These are phyloP conservation scores for Endoconidiophora laricicola DNA, from an alignment of 2,329 filamentous ascomycete species.

Conservation along the genomic window DNA sequence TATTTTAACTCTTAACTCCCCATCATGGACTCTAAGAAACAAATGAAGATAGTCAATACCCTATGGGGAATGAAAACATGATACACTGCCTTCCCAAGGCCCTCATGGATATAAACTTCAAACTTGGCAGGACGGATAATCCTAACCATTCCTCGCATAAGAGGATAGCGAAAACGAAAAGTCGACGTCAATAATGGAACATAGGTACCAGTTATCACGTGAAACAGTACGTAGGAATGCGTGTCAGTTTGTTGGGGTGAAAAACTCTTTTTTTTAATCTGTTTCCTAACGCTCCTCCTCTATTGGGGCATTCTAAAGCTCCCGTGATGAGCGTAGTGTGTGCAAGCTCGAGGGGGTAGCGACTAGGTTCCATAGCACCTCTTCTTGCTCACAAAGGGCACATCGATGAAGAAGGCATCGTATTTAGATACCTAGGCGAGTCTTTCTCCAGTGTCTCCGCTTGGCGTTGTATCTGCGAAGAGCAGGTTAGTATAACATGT, in stretches of 20 bases:
- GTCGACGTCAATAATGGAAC: background rate
- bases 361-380: constrained; percentile 7
- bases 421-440: constrained; percentile 88
- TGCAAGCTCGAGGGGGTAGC: constrained; percentile 9
- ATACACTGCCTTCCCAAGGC: background rate
- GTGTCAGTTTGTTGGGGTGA: background rate
- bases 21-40: constrained; percentile 6
- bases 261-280: constrained; percentile 9
- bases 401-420: constrained; percentile 11
- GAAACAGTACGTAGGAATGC: constrained; percentile 1
- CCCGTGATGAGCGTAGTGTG: constrained; percentile 7
- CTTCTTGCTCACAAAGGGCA: constrained; percentile 12
- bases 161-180: background rate
- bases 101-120: too few species aligned
- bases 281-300: constrained; percentile 7
- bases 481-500: constrained; percentile 4
- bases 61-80: background rate
- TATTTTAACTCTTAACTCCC: constrained; percentile 5
- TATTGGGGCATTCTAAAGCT: constrained; percentile 10
- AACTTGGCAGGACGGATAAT: background rate
- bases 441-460: constrained; percentile 99
- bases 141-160: background rate
- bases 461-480: constrained; percentile 90
- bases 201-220: constrained; percentile 2
- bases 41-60: background rate